A percentile compares a stretch with the other conserved stretches of the same genome.
These are phyloP conservation scores for Ceratocystis huliohia DNA, from an alignment of 2,329 filamentous ascomycete species.

Conservation along the genomic window DNA sequence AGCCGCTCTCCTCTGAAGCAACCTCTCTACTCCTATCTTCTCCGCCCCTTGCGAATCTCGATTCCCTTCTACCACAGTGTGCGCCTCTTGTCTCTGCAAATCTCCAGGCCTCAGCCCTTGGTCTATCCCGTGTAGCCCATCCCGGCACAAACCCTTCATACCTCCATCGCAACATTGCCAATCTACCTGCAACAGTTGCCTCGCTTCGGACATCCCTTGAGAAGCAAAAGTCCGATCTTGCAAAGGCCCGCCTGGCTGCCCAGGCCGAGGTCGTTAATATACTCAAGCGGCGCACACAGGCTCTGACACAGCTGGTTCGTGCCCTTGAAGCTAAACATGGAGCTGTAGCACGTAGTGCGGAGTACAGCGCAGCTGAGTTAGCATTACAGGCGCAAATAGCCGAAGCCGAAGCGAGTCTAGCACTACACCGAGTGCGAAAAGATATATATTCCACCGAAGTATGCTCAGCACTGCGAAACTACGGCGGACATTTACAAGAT, in stretches of 20 bases:
- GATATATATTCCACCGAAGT: conserved; percentile 37
- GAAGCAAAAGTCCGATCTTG: conserved; percentile 28
- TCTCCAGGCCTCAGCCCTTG: conserved; percentile 38
- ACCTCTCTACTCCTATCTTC: conserved; percentile 36
- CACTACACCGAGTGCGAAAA: conserved; percentile 28
- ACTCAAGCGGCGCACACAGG: conserved; percentile 31
- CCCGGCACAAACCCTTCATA: conserved; percentile 41
- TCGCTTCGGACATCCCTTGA: conserved; percentile 29
- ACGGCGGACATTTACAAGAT: conserved; percentile 38
- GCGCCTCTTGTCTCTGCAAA: conserved; percentile 36
- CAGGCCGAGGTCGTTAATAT: conserved; percentile 22
- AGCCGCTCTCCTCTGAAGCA: conserved; percentile 29
- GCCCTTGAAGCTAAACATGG: conserved; percentile 44
- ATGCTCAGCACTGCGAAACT: conserved; percentile 34
- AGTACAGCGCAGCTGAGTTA: conserved; percentile 37
- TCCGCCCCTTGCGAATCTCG: conserved; percentile 38
- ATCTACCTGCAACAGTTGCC: conserved; percentile 33
- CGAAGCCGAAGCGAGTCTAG: conserved; percentile 30
- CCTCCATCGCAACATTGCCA: conserved; percentile 44
- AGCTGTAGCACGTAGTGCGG: conserved; percentile 37
- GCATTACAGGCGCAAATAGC: conserved; percentile 34
- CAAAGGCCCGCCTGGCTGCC: conserved; percentile 31
- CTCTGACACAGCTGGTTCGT: conserved; percentile 35
- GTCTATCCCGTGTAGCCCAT: conserved; percentile 36
- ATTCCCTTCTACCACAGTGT: conserved; percentile 37